Conservation (phyloP, 2,329 filamentous ascomycete species). For the Aplosporella prunicola region DNA sequence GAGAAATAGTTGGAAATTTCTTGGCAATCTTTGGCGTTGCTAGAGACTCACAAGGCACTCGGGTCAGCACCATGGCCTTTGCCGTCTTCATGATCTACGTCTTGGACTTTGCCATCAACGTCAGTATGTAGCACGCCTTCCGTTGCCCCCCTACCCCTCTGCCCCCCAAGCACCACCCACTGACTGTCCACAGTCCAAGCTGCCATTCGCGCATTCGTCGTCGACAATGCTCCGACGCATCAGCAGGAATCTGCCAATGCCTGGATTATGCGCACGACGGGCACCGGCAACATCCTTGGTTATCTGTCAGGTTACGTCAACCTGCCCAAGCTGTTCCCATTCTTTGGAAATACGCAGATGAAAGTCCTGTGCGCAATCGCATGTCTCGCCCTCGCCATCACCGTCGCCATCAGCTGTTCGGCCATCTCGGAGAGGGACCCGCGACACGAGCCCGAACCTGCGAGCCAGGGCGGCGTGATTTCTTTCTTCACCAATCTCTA, state of each 20-base stretch:
- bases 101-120: constrained; percentile 91
- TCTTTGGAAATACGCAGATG: constrained; percentile 82
- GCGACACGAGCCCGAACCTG: constrained; percentile 55
- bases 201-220: constrained; percentile 81
- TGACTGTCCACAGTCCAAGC: constrained; percentile 59
- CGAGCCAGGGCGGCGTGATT: constrained; percentile 55
- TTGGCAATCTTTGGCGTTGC: constrained; percentile 63
- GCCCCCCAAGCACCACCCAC: neutral
- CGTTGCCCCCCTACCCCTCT: neutral
- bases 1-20: constrained; percentile 51
- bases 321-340: constrained; percentile 64
- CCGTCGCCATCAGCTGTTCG: constrained; percentile 59
- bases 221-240: constrained; percentile 83
- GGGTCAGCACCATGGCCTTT: constrained; percentile 59
- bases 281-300: constrained; percentile 82
- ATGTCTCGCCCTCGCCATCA: constrained; percentile 59
- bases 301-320: constrained; percentile 82
- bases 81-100: constrained; percentile 84
- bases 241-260: constrained; percentile 92
- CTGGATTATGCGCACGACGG: constrained; percentile 81
- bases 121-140: constrained; percentile 52
- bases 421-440: constrained; percentile 74
- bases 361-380: constrained; percentile 85
- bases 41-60: constrained; percentile 54
- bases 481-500: constrained; percentile 73